A percentile compares a stretch with the other conserved stretches of the same genome.
These are phyloP conservation scores for Melampsora americana DNA, from an alignment of 1,284 basidiomycete genomes.

Conservation along the genomic window DNA sequence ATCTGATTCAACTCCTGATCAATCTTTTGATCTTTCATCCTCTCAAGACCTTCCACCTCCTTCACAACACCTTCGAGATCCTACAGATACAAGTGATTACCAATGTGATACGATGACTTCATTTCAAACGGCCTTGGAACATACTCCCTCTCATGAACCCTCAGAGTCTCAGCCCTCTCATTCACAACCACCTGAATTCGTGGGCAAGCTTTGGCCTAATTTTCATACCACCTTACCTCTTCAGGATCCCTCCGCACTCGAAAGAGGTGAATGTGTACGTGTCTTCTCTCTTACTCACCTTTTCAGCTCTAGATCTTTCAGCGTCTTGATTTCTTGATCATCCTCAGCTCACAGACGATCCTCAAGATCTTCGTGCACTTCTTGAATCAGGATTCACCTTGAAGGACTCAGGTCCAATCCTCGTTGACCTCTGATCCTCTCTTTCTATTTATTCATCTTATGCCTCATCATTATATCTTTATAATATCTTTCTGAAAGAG, in stretches of 20 bases:
- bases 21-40: neutral
- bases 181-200: neutral
- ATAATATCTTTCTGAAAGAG: neutral
- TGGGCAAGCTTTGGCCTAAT: neutral
- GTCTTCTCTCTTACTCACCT: neutral
- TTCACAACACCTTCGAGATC: neutral
- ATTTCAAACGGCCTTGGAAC: neutral
- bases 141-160: neutral
- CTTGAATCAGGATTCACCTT: neutral
- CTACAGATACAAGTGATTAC: neutral
- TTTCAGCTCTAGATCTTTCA: neutral
- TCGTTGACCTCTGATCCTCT: neutral
- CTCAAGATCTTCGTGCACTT: neutral
- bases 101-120: neutral
- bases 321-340: too few relatives aligned
- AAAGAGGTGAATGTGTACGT: neutral
- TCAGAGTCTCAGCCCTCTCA: neutral
- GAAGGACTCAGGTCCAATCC: neutral
- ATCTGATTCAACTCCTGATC: constrained; percentile 4
- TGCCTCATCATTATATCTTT: neutral
- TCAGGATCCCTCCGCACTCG: neutral
- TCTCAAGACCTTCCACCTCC: too few relatives aligned
- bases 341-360: neutral
- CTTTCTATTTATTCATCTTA: too few relatives aligned
- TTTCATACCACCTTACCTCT: neutral